A percentile compares a stretch with the other conserved stretches of the same genome.
Evolutionary conservation across 108 stramenopile genomes (phyloP).

Genomic region (Cyclotella atomus): DNA sequence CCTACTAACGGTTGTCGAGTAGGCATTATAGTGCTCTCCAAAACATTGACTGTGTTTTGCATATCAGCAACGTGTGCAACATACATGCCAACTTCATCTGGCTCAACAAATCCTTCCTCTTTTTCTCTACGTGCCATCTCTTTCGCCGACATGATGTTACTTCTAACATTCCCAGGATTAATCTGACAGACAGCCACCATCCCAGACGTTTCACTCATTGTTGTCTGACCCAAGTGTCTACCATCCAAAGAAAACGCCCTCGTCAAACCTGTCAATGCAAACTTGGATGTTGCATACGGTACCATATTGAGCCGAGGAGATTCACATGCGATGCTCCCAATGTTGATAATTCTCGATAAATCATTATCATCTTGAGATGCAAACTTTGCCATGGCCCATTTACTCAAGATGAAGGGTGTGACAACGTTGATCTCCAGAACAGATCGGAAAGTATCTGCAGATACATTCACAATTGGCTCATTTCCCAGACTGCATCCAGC

Average conservation of each 20-base stretch:
- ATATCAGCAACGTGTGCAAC: constrained; percentile 46
- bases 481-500: constrained; percentile 47
- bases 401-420: constrained; percentile 38
- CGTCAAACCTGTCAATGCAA: constrained; percentile 40
- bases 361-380: not conserved
- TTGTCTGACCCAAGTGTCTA: constrained; percentile 30
- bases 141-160: constrained; percentile 43
- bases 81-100: constrained; percentile 37
- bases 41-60: constrained; percentile 43
- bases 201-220: constrained; percentile 25
- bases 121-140: constrained; percentile 32
- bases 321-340: constrained; percentile 44
- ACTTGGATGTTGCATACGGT: constrained; percentile 48
- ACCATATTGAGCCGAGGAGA: constrained; percentile 41
- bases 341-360: constrained; percentile 42
- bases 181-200: constrained; percentile 45
- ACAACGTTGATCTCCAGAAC: constrained; percentile 42
- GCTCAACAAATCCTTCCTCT: constrained; percentile 52
- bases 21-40: constrained; percentile 50
- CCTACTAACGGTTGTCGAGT: constrained; percentile 50
- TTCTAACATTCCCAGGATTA: constrained; percentile 52
- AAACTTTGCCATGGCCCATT: constrained; percentile 39
- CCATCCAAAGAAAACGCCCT: constrained; percentile 36
- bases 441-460: constrained; percentile 26
- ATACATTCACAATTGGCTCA: constrained; percentile 35